phyloP scores from a whole-genome alignment of 305 asterid genomes.

The Andrographis paniculata region DNA sequence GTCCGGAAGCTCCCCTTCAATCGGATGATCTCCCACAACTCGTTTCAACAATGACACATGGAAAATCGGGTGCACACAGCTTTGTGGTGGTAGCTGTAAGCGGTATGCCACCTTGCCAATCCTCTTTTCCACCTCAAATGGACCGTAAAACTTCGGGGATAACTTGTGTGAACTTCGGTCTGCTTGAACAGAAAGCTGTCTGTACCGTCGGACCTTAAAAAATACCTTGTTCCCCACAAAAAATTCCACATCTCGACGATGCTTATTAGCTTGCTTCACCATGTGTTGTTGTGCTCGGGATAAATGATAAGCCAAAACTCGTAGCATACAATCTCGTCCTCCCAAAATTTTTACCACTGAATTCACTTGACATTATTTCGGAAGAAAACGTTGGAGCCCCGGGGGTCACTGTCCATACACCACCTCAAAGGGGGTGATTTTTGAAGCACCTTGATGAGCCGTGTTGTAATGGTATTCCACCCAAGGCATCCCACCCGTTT shows the following conservation, averaged over 20 bases:
- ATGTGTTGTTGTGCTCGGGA: neutral
- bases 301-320: neutral
- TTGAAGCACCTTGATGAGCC: neutral
- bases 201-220: too few relatives aligned
- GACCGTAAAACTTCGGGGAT: too few relatives aligned
- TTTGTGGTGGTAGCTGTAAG: too few relatives aligned
- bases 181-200: too few relatives aligned
- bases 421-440: neutral
- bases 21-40: too few relatives aligned
- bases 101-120: too few relatives aligned
- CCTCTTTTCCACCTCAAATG: too few relatives aligned
- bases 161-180: too few relatives aligned
- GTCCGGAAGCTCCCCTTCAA: too few relatives aligned
- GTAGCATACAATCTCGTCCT: neutral
- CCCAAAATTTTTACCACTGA: neutral
- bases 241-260: neutral
- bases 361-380: neutral
- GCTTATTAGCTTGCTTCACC: neutral
- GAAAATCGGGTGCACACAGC: too few relatives aligned
- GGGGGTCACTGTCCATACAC: neutral
- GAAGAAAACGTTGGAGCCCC: neutral
- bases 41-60: too few relatives aligned
- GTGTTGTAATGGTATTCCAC: neutral
- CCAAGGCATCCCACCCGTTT: neutral
- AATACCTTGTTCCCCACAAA: too few relatives aligned